phyloP scores from a whole-genome alignment of 345 rosid genomes.

The Cochlearia excelsa region DNA sequence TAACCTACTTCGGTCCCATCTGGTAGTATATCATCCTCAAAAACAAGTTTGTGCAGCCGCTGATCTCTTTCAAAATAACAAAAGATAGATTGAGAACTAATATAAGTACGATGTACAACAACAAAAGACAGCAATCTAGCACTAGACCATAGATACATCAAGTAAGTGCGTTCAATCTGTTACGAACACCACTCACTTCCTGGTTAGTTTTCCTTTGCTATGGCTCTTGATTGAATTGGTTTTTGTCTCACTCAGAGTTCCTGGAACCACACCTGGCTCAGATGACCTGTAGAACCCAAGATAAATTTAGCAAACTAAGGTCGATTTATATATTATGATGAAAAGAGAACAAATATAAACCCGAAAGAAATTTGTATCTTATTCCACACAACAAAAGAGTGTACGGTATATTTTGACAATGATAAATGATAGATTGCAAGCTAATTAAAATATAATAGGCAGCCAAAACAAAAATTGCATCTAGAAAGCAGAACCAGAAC shows the following conservation, averaged over 20 bases:
- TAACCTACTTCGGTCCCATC: constrained; percentile 93
- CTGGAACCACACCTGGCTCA: constrained; percentile 35
- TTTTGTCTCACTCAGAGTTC: constrained; percentile 39
- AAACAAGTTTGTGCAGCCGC: constrained; percentile 81
- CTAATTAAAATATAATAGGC: background rate
- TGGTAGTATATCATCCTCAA: constrained; percentile 75
- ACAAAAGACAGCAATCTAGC: constrained; percentile 3
- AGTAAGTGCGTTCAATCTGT: constrained; percentile 1
- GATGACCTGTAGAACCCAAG: constrained; percentile 45
- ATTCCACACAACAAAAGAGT: background rate
- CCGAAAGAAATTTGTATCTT: constrained; percentile 18
- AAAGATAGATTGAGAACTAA: constrained; percentile 20
- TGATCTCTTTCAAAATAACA: constrained; percentile 56
- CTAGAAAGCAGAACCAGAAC: constrained; percentile 7
- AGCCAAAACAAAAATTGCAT: constrained; percentile 6
- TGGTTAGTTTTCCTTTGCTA: constrained; percentile 69
- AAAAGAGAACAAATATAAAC: background rate
- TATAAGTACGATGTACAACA: constrained; percentile 4
- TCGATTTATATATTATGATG: background rate
- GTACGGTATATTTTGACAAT: background rate
- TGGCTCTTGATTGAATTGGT: constrained; percentile 41
- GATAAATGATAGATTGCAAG: background rate
- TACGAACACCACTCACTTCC: constrained; percentile 51
- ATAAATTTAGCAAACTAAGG: constrained; percentile 1
- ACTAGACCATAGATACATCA: constrained; percentile 4